Evolutionary conservation across 495 filamentous ascomycete species (phyloP).

Genomic region (Aspergillus nanangensis): DNA sequence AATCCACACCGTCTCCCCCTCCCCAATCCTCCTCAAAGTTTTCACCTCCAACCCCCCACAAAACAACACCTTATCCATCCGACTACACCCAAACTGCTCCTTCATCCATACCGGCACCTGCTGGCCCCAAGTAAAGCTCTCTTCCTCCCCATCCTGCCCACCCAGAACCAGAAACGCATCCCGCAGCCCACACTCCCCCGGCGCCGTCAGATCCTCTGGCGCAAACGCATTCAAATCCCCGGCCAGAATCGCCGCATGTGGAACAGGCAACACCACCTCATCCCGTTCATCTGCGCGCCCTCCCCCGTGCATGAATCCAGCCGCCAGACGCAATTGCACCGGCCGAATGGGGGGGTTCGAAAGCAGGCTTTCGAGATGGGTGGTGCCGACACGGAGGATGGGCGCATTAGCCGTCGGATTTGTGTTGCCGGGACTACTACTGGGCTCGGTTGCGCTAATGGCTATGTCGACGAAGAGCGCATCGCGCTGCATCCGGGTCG

Average conservation of each 20-base stretch:
- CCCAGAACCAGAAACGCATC: conserved; percentile 52
- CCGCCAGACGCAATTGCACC: conserved; percentile 35
- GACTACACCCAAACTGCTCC: conserved; percentile 33
- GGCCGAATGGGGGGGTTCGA: conserved; percentile 36
- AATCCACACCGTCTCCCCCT: conserved; percentile 10
- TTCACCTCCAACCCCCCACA: conserved; percentile 25
- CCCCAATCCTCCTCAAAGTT: conserved; percentile 39
- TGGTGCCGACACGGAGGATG: conserved; percentile 45
- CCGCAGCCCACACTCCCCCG: conserved; percentile 36
- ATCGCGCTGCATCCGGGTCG: conserved; percentile 44
- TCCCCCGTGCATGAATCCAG: conserved; percentile 32
- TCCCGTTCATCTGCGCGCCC: neutral
- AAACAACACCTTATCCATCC: conserved; percentile 51
- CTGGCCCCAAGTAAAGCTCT: conserved; percentile 54
- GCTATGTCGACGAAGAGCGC: conserved; percentile 47
- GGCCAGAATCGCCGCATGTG: conserved; percentile 24
- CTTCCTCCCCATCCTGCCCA: conserved; percentile 42
- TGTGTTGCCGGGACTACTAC: neutral
- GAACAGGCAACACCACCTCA: neutral
- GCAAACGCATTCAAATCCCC: conserved; percentile 57
- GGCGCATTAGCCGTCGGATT: neutral
- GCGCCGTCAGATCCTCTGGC: conserved; percentile 44
- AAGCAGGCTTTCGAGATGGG: conserved; percentile 50
- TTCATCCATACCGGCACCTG: conserved; percentile 31
- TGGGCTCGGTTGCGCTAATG: neutral